Conservation (phyloP, 75 land plant species). For the Selaginella tamariscina region DNA sequence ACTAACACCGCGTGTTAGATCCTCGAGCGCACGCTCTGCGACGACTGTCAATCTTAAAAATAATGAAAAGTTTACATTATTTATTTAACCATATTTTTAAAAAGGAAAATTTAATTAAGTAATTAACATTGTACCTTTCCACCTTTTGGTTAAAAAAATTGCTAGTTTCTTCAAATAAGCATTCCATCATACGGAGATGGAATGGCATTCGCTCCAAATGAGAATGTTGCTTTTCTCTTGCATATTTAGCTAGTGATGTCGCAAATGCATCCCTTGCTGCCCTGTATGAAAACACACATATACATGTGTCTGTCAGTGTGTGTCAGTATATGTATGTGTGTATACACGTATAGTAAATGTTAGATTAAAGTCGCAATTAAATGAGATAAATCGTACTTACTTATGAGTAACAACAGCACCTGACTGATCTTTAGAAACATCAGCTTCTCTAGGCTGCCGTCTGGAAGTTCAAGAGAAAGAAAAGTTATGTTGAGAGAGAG, state of each 20-base stretch:
- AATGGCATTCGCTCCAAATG: slow-evolving; percentile 27
- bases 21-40: slow-evolving; percentile 35
- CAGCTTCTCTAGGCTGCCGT: background rate
- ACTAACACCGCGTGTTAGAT: slow-evolving; percentile 32
- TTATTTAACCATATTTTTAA: slow-evolving; percentile 2
- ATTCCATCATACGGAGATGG: slow-evolving; percentile 38
- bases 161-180: slow-evolving; percentile 42
- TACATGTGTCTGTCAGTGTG: background rate
- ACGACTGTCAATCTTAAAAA: slow-evolving; percentile 31
- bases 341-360: no score
- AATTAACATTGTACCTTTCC: slow-evolving; percentile 26
- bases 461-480: background rate
- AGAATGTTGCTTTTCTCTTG: slow-evolving; percentile 16
- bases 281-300: slow-evolving; percentile 9
- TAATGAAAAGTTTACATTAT: background rate
- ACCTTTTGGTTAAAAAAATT: slow-evolving; percentile 40
- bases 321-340: no score
- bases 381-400: background rate
- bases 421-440: background rate
- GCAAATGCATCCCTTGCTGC: slow-evolving; percentile 42
- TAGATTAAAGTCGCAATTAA: background rate
- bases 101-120: background rate
- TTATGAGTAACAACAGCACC: background rate
- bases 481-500: slow-evolving; percentile 5
- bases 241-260: slow-evolving; percentile 31